Conservation (phyloP, 176 grass and related monocot species). For the Echinochloa phyllopogon region DNA sequence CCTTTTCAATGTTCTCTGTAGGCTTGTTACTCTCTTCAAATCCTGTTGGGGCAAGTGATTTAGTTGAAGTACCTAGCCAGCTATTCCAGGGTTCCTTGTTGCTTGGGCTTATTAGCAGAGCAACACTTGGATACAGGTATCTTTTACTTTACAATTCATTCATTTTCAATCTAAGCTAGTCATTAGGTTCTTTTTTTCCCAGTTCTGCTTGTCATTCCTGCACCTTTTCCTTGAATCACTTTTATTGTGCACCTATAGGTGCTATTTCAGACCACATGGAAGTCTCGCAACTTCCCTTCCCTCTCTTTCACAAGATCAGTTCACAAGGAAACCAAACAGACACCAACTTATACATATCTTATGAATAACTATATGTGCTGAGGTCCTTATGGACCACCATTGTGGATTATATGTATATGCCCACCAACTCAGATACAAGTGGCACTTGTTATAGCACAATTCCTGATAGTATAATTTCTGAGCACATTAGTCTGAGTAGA, state of each 20-base stretch:
- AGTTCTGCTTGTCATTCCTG: constrained; percentile 13
- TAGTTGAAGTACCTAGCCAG: constrained; percentile 93
- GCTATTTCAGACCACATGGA: constrained; percentile 17
- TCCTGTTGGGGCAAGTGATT: constrained; percentile 76
- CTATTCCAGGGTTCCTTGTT: constrained; percentile 97
- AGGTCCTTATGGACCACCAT: constrained; percentile 3
- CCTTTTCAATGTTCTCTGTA: constrained; percentile 96
- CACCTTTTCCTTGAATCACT: constrained; percentile 11
- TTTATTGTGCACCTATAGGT: not conserved
- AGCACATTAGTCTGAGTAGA: not conserved
- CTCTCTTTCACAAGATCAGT: constrained; percentile 10
- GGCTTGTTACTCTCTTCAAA: constrained; percentile 88
- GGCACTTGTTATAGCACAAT: not conserved
- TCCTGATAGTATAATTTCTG: constrained; percentile 17
- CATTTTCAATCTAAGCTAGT: constrained; percentile 22
- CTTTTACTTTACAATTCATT: constrained; percentile 17
- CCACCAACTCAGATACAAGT: not conserved
- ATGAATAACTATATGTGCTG: not conserved
- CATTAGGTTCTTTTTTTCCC: constrained; percentile 1
- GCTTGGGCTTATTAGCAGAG: constrained; percentile 95
- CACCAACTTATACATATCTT: constrained; percentile 18
- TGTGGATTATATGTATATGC: constrained; percentile 1
- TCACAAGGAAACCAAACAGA: constrained; percentile 16
- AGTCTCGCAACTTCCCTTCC: not conserved
- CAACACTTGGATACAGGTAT: constrained; percentile 91